Conservation (phyloP, 768 basidiomycete genomes). For the Porpolomopsis calyptriformis region DNA sequence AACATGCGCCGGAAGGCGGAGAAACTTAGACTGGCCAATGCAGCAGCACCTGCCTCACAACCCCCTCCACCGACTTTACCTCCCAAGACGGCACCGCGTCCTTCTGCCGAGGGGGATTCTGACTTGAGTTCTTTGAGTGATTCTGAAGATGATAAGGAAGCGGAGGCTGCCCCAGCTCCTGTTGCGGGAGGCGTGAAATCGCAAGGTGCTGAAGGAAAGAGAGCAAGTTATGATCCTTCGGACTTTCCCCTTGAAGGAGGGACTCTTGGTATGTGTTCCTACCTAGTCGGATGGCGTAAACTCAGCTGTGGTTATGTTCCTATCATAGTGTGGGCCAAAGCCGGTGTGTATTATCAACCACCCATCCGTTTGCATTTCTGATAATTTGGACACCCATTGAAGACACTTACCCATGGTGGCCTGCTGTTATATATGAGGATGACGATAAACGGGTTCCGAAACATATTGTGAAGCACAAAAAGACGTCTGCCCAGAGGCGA, state of each 20-base stretch:
- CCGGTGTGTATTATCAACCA: conserved; percentile 33
- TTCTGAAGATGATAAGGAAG: conserved; percentile 19
- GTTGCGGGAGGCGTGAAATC: neutral
- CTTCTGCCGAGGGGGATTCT: conserved; percentile 20
- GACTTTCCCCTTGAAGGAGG: conserved; percentile 24
- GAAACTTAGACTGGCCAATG: conserved; percentile 17
- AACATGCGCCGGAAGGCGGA: conserved; percentile 35
- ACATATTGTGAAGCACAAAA: conserved; percentile 21
- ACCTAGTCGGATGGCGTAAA: neutral
- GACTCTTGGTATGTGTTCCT: conserved; percentile 46
- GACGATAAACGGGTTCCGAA: conserved; percentile 48
- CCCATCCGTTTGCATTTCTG: conserved; percentile 1
- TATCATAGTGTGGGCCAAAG: conserved; percentile 73
- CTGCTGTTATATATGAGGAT: conserved; percentile 63
- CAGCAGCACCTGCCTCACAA: conserved; percentile 2
- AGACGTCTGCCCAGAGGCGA: conserved; percentile 18
- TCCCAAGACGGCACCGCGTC: neutral
- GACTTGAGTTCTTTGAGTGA: conserved; percentile 40
- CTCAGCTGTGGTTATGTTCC: neutral
- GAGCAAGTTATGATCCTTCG: neutral
- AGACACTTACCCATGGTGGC: conserved; percentile 84
- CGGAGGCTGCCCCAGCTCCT: neutral
- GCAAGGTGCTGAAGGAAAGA: neutral
- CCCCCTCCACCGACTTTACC: neutral
- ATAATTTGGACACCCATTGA: conserved; percentile 6